Evolutionary conservation across 192 early-diverging fungal species (phyloP), one percentile per base, ranked within the genome.

Genomic region (Bifiguratus adelaidae): DNA sequence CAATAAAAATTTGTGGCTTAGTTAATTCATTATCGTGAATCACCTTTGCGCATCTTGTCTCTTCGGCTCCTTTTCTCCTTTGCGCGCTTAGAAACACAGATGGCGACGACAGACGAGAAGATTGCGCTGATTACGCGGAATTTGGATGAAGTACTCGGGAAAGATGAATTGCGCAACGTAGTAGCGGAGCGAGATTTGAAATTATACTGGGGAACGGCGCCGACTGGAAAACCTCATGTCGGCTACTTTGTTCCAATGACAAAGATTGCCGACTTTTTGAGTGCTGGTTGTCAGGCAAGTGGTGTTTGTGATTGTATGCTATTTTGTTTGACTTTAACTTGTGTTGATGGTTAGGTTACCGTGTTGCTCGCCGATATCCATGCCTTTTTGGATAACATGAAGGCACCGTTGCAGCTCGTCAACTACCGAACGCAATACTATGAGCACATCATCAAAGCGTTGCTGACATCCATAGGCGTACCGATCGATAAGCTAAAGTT

Each of bases 171-270:
- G 27, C 81, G 87, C 53, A 70, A 83, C 44, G 74, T 88, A 45
- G 78, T 99, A 25, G 65, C 63, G 5, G 89, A 95, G 65, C 79
- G 95, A 46, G 89, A 93, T 62, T 60, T 95, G 36, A 88, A 80
- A 47, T 65, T 97, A 52, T 97, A 97, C 83, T 97, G 92, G 92
- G 95, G 95, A 21, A 94, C 93, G 11, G 95, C 95, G 22, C 80
- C 93, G 1, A 99, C 95, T 9, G 93, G 95, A 25, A 86, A 78
- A 57, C 92, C 92, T 23, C 95, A 99, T 60, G 76, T 99, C 58
- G 95, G 86, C 44, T 99, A 99, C 78, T 95, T 91, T 83, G 90
- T 96, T 13, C 75, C 95, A 6, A 91, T 99, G 86, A 70, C 87
- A 44, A 99, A 99, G 73, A 82, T 99, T 64, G 95, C 95, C 6